Percentiles rank a stretch among this genome's conserved stretches.
Conservation (phyloP, 1,284 basidiomycete species). For the Fistulina hepatica region DNA sequence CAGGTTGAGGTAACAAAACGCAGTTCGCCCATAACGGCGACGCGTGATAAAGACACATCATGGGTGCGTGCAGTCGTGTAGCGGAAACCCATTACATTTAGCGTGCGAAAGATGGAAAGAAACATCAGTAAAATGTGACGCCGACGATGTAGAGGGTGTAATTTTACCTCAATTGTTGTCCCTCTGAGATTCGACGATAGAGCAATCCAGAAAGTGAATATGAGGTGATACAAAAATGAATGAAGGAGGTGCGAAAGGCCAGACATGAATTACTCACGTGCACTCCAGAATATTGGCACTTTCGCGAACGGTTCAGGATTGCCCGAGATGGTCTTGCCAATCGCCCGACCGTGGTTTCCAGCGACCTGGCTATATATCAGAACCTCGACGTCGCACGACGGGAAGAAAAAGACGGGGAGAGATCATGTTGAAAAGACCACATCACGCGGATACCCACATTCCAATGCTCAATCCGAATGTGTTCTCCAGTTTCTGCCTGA, state of each 20-base stretch:
- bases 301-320: slow-evolving; percentile 60
- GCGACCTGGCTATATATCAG: slow-evolving; percentile 46
- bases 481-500: slow-evolving; percentile 40
- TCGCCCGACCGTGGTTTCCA: slow-evolving; percentile 77
- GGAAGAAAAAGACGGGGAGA: slow-evolving; percentile 1
- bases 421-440: slow-evolving; percentile 12
- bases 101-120: too few relatives aligned
- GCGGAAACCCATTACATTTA: too few relatives aligned
- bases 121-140: too few relatives aligned
- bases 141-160: too few relatives aligned
- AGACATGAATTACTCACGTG: slow-evolving; percentile 37
- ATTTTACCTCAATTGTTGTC: too few relatives aligned
- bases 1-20: not conserved
- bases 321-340: slow-evolving; percentile 68
- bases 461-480: slow-evolving; percentile 81
- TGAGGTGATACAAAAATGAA: slow-evolving; percentile 1
- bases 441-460: slow-evolving; percentile 43
- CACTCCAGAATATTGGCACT: slow-evolving; percentile 85
- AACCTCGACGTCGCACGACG: not conserved
- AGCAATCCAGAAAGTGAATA: slow-evolving; percentile 2
- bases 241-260: too few relatives aligned
- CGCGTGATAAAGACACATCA: too few relatives aligned
- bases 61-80: too few relatives aligned
- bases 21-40: too few relatives aligned
- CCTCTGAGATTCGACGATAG: slow-evolving; percentile 26